Evolutionary conservation across 129 eudicot genomes (phyloP), one percentile per base, ranked within the genome.

Genomic region (Deinandra increscens): DNA sequence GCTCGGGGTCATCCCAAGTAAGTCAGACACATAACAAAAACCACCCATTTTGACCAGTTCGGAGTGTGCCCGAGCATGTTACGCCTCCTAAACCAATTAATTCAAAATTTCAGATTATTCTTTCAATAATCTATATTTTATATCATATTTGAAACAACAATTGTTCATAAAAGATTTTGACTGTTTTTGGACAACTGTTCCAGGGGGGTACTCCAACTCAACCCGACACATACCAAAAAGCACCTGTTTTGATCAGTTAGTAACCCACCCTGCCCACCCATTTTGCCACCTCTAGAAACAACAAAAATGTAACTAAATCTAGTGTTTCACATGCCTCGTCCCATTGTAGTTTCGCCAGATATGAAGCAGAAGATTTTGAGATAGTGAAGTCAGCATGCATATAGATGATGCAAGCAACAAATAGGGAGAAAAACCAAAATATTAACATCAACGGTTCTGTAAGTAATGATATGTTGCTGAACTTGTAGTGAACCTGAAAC

Each of bases 341-440:
- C 99, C 95, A 93, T 74, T 93, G 99, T 66, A 87, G 79, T 81
- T 87, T 89, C 13, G 97, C 99, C 33, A 93, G 29, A 78, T 93
- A 93, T 42, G 97, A 89, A 58, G 99, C 70, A 34, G 99, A 89
- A 13, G 92, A 85, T 76, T 93, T 93, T 63, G 99, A 93, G 85
- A 93, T 93, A n/a, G 99, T 87, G 62, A 93, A 64, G 81, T 93
- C 99, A 56, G 90, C 91, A 76, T 85, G 95, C 69, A 72, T 80
- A 66, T 87, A 93, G 58, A 81, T 79, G 49, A 93, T 81, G 85
- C 97, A 89, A 62, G 97, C 86, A 75, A 89, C 80, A 60, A 93
- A 93, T 19, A 93, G 76, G 68, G 84, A 81, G 90, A 93, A 89
- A 77, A 93, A 76, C 56, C 99, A 97, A 42, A 65, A 87, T 76